These are phyloP conservation scores for Suillus variegatus DNA, from an alignment of 768 basidiomycete species.

Conservation along the genomic window DNA sequence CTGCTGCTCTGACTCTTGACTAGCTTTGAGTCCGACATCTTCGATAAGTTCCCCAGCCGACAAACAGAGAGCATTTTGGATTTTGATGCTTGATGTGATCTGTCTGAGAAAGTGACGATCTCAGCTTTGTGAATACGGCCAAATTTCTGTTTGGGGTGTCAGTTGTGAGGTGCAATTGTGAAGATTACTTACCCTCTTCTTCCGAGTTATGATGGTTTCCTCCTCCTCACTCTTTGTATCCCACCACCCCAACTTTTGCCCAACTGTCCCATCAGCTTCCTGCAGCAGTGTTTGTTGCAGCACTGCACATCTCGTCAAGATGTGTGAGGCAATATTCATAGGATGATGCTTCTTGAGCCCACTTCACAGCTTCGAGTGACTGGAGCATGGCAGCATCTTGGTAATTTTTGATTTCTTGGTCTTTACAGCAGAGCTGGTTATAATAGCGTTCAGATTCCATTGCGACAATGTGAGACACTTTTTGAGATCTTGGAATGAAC, in stretches of 20 bases:
- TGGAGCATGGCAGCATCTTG: constrained; percentile 63
- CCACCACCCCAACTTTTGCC: constrained; percentile 44
- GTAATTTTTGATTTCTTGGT: constrained; percentile 67
- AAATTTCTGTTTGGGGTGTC: constrained; percentile 55
- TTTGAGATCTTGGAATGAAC: constrained; percentile 27
- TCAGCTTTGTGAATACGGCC: constrained; percentile 55
- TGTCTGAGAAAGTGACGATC: constrained; percentile 47
- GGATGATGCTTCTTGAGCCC: constrained; percentile 62
- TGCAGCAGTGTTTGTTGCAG: constrained; percentile 36
- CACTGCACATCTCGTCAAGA: constrained; percentile 83
- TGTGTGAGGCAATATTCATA: constrained; percentile 70
- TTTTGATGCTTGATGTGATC: constrained; percentile 51
- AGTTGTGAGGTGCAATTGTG: constrained; percentile 10
- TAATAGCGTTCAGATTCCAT: constrained; percentile 81
- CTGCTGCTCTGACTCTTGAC: too few relatives aligned
- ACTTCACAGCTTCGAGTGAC: constrained; percentile 67
- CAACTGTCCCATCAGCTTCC: constrained; percentile 60
- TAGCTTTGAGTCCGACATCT: too few relatives aligned
- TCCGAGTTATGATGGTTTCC: constrained; percentile 87
- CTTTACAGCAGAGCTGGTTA: constrained; percentile 69
- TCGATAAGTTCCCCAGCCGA: too few relatives aligned
- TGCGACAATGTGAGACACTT: constrained; percentile 24
- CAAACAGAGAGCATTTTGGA: too few relatives aligned
- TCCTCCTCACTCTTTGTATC: constrained; percentile 58
- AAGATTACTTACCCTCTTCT: constrained; percentile 60